phyloP scores from a whole-genome alignment of 306 rosid species.

The Prunus salicina region DNA sequence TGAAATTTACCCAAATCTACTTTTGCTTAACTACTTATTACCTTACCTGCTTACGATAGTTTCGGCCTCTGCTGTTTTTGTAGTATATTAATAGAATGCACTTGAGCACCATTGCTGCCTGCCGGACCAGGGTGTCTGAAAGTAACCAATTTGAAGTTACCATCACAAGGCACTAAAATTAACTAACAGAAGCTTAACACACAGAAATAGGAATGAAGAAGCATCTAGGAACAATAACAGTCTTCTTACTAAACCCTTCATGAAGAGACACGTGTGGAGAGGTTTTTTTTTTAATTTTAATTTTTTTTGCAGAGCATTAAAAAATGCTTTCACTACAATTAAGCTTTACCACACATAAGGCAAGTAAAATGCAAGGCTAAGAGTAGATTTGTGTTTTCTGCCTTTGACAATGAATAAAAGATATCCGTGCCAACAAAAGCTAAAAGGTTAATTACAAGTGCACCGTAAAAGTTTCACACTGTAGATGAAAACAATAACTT shows the following conservation, averaged over 20 bases:
- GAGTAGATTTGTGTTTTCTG: background rate
- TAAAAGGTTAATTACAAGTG: background rate
- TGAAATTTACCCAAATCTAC: background rate
- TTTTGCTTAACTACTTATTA: conserved; percentile 15
- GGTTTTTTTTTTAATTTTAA: background rate
- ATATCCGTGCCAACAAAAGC: background rate
- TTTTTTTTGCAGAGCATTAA: background rate
- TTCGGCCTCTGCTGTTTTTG: conserved; percentile 88
- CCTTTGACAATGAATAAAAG: background rate
- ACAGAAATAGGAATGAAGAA: background rate
- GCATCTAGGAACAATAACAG: background rate
- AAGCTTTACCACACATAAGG: background rate
- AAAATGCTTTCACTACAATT: background rate
- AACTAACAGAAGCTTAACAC: conserved; percentile 1
- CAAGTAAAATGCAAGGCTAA: background rate
- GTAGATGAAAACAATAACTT: background rate
- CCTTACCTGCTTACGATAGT: conserved; percentile 93
- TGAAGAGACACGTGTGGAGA: background rate
- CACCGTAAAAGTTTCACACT: background rate
- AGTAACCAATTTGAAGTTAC: conserved; percentile 24
- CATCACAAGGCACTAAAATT: conserved; percentile 15
- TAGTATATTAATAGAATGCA: conserved; percentile 75
- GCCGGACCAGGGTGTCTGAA: conserved; percentile 94
- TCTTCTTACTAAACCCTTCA: background rate
- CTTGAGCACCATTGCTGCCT: conserved; percentile 86